Percentiles rank a stretch among this genome's conserved stretches.
These are phyloP conservation scores for Cydonia oblonga DNA, from an alignment of 331 rosid genomes.

Conservation along the genomic window DNA sequence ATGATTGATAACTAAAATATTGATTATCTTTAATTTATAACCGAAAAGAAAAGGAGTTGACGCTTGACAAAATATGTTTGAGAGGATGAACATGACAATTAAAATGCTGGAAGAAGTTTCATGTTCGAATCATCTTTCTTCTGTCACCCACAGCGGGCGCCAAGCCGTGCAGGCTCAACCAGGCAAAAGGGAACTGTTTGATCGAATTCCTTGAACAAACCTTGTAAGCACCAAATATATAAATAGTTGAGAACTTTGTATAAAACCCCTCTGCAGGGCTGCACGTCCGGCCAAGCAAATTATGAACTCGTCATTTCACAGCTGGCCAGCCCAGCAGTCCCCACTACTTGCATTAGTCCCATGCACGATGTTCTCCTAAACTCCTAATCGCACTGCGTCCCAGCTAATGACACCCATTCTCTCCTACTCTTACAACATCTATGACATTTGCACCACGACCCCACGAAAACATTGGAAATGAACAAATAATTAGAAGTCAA, in stretches of 20 bases:
- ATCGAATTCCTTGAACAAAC: background rate
- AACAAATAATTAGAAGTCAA: too few species aligned
- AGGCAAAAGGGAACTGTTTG: background rate
- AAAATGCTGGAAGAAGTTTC: background rate
- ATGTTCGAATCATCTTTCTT: background rate
- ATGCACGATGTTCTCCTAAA: slow-evolving; percentile 16
- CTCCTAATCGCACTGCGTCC: slow-evolving; percentile 16
- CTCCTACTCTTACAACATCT: background rate
- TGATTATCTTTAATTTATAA: too few species aligned
- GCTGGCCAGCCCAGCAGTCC: background rate
- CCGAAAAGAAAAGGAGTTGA: background rate
- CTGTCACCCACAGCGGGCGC: background rate
- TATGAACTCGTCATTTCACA: background rate
- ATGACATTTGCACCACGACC: background rate
- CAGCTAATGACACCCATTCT: slow-evolving; percentile 8
- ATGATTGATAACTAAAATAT: background rate
- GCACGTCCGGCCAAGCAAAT: background rate
- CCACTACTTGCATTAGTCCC: slow-evolving; percentile 11
- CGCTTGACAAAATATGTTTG: background rate
- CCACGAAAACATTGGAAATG: background rate
- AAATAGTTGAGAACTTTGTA: background rate
- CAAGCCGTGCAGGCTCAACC: background rate
- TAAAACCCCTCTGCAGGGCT: background rate
- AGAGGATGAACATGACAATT: background rate
- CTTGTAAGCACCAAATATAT: background rate